Conservation (phyloP, 495 filamentous ascomycete genomes). For the Tuber brumale region DNA sequence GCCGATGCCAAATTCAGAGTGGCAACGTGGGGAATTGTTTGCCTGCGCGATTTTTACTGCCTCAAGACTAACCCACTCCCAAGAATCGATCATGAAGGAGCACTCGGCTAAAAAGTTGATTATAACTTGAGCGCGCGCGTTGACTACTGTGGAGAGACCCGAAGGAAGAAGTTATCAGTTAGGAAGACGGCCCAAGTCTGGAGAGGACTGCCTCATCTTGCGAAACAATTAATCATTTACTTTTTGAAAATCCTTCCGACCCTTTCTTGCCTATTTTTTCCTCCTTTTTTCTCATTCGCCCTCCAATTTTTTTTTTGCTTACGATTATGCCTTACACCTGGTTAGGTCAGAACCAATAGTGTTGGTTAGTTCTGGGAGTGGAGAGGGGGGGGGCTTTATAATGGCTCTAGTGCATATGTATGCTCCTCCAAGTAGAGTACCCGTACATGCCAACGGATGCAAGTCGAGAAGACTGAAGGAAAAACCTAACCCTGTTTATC, state of each 20-base stretch:
- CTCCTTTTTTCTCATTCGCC: not conserved
- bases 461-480: not conserved
- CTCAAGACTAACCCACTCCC: not conserved
- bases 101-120: not conserved
- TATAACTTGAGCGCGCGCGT: not conserved
- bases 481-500: conserved; percentile 4
- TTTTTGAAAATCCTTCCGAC: not conserved
- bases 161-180: not conserved
- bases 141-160: not conserved
- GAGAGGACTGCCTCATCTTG: not conserved
- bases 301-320: not conserved
- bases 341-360: not conserved
- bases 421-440: not conserved
- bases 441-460: conserved; percentile 2
- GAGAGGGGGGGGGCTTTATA: not conserved
- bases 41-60: not conserved
- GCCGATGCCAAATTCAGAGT: not conserved
- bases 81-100: not conserved
- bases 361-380: not conserved
- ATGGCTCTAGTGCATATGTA: not conserved
- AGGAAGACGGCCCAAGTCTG: not conserved
- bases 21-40: not conserved
- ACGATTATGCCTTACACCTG: not conserved
- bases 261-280: not conserved
- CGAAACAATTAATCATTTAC: not conserved